Base-by-base conservation (phyloP, 2,329 filamentous ascomycete genomes). In the Alternaria triticina region DNA sequence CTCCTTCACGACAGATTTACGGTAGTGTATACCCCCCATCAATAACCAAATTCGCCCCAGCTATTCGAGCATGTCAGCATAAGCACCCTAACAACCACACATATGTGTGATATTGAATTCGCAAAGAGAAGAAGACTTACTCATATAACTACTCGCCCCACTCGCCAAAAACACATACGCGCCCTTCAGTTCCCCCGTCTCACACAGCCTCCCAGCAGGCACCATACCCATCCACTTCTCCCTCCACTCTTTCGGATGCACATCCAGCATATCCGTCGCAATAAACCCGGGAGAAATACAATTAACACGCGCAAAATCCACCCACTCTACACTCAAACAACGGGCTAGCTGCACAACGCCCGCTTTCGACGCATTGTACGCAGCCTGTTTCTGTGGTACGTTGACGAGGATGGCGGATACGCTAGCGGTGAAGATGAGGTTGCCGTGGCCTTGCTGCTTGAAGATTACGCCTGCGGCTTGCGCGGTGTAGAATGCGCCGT, bases 271-370 rank as follows among this genome's bases (percentile, higher is more conserved):
- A 10, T 90, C 91, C 9, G 91, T 94, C 83, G 93, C 91, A 91
- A 94, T 94, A 84, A 94, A 94, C 28, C 91, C 91, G n/a, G 91
- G 91, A 15, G 88, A 91, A 82, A 94, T 93, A 81, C 88, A 90
- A 86, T 94, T 94, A 76, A 93, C 91, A 40, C 91, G 89, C 76
- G 66, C 66, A 43, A 73, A 73, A 13, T 72, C 70, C 15, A 69
- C 67, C 71, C 71, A 72, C 47, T 73, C 71, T 22, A 71, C 65
- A 15, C 58, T 64, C 54, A 73, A 56, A 12, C 67, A 68, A 23
- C 64, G 61, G 2, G 62, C 70, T 11, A 73, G 44, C 27, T 73
- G 71, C 46, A 71, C 64, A 6, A 73, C 68, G 5, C 57, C 68
- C 5, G 70, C 71, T 50, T 73, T 74, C 8, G 68, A 69, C 22